phyloP scores from a whole-genome alignment of 73 alveolate genomes.

The Loxodes magnus region DNA sequence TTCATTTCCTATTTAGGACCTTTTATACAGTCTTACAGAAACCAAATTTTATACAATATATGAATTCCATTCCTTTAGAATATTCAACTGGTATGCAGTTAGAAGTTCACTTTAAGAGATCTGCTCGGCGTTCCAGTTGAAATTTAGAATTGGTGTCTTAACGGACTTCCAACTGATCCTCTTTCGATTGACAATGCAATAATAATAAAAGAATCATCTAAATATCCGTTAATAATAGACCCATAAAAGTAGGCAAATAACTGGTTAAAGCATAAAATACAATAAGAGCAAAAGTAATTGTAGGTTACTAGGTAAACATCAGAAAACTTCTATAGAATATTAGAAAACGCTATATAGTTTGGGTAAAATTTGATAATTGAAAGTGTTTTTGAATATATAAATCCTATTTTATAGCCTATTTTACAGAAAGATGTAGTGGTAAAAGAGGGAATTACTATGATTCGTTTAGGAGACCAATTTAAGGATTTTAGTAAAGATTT shows the following conservation, averaged over 20 bases:
- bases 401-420: constrained; percentile 86
- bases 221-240: constrained; percentile 89
- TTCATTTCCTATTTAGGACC: constrained; percentile 88
- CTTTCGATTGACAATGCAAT: constrained; percentile 89
- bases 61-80: constrained; percentile 66
- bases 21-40: constrained; percentile 76
- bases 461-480: constrained; percentile 63
- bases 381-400: constrained; percentile 76
- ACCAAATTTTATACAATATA: constrained; percentile 33
- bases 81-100: constrained; percentile 53
- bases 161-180: constrained; percentile 87
- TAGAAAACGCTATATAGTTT: constrained; percentile 49
- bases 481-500: constrained; percentile 75
- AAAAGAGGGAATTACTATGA: constrained; percentile 51
- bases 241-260: constrained; percentile 92
- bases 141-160: constrained; percentile 76
- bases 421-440: constrained; percentile 48
- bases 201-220: constrained; percentile 64
- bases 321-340: constrained; percentile 47
- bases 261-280: constrained; percentile 57
- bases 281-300: constrained; percentile 18
- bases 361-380: constrained; percentile 78
- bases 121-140: constrained; percentile 68
- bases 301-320: constrained; percentile 11
- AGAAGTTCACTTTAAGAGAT: constrained; percentile 54